Evolutionary conservation across 2,329 filamentous ascomycete genomes (phyloP).

Genomic region (Ophiostoma populinum): DNA sequence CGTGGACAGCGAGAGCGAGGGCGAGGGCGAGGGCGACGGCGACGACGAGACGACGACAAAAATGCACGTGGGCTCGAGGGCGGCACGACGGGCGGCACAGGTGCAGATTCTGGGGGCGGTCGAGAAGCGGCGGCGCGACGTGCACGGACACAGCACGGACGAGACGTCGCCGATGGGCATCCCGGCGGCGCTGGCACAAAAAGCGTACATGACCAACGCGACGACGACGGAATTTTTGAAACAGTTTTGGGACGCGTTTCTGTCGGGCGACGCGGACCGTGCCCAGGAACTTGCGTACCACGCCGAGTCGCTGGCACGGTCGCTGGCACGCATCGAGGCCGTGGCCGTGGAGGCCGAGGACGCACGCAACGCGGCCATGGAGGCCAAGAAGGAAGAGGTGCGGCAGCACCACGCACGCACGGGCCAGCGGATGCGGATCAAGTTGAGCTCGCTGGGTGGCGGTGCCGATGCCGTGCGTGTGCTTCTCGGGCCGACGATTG

Average conservation of each 20-base stretch:
- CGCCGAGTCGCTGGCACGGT: conserved; percentile 64
- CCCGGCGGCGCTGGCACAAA: conserved; percentile 37
- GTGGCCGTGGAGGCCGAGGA: conserved; percentile 67
- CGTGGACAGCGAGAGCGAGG: conserved; percentile 52
- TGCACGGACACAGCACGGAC: conserved; percentile 32
- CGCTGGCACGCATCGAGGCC: conserved; percentile 59
- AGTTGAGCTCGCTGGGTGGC: conserved; percentile 50
- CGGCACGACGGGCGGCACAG: conserved; percentile 46
- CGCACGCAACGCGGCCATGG: conserved; percentile 50
- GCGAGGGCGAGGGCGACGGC: conserved; percentile 23
- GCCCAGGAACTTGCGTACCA: conserved; percentile 67
- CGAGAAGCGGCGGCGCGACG: conserved; percentile 40
- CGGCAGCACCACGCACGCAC: conserved; percentile 54
- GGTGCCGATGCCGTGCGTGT: conserved; percentile 60
- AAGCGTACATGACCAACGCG: conserved; percentile 58
- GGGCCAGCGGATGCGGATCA: conserved; percentile 54
- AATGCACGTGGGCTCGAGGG: conserved; percentile 57
- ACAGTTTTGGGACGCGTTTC: conserved; percentile 88
- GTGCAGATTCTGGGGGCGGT: conserved; percentile 50
- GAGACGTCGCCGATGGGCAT: conserved; percentile 36
- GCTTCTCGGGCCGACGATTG: conserved; percentile 57
- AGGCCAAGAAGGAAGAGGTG: conserved; percentile 50
- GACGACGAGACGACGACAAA: conserved; percentile 23
- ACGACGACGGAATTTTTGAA: conserved; percentile 93
- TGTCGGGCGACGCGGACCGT: conserved; percentile 71